phyloP scores from a whole-genome alignment of 2,329 filamentous ascomycete species.

The Hymenoscyphus repandus region DNA sequence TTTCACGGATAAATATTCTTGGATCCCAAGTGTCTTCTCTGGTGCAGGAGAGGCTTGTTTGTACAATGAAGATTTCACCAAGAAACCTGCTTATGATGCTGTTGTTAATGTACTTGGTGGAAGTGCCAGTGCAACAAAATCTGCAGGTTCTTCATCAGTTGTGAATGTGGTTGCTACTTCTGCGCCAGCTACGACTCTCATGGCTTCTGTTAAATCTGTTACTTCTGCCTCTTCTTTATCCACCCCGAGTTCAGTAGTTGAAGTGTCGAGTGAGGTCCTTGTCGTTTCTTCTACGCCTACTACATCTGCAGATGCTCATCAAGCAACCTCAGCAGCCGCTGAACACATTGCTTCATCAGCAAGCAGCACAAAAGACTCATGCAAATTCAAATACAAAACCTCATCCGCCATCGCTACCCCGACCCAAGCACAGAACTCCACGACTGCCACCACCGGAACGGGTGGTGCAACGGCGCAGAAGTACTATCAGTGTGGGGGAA shows the following conservation, averaged over 20 bases:
- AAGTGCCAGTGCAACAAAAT: neutral
- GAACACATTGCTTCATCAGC: no score
- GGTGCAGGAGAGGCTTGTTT: slow-evolving; percentile 38
- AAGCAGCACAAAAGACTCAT: neutral
- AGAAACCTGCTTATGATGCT: slow-evolving; percentile 40
- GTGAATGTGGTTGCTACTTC: neutral
- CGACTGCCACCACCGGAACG: slow-evolving; percentile 2
- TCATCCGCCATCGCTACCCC: neutral
- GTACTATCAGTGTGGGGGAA: slow-evolving; percentile 25
- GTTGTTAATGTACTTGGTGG: slow-evolving; percentile 31
- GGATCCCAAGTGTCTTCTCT: slow-evolving; percentile 38
- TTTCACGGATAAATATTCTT: slow-evolving; percentile 32
- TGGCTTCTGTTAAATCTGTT: neutral
- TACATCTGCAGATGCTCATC: no score
- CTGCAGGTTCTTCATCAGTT: neutral
- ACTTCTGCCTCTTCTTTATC: slow-evolving; percentile 7
- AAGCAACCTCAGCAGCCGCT: no score
- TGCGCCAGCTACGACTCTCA: no score
- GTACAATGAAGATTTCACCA: slow-evolving; percentile 38
- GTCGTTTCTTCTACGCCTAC: no score
- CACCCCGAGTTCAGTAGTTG: neutral
- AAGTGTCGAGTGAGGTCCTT: no score
- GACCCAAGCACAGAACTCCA: neutral
- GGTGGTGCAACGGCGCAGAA: slow-evolving; percentile 7
- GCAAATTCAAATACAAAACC: neutral